phyloP scores from a whole-genome alignment of 305 asterid genomes.

The Ajuga reptans region DNA sequence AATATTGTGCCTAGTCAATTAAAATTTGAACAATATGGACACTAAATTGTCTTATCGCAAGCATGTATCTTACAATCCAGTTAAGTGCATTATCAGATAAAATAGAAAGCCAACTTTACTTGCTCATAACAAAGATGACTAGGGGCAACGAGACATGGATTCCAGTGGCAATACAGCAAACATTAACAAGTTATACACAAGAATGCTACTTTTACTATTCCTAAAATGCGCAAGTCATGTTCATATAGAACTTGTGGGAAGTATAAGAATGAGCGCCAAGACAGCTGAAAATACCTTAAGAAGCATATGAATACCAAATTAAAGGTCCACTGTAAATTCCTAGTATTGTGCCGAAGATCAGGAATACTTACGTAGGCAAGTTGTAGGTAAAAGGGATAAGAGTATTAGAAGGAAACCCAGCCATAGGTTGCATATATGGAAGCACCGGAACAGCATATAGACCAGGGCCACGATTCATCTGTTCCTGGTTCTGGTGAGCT shows the following conservation, averaged over 20 bases:
- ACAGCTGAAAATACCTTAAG: not conserved
- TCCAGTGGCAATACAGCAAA: not conserved
- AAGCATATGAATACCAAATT: not conserved
- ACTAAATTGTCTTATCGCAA: not conserved
- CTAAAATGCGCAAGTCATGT: not conserved
- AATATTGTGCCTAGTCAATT: not conserved
- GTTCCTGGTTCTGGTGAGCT: slow-evolving; percentile 58
- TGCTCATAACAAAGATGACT: not conserved
- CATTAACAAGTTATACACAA: slow-evolving; percentile 10
- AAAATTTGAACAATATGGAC: not conserved
- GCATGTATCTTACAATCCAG: not conserved
- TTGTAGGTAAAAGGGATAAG: slow-evolving; percentile 77
- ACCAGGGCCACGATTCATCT: slow-evolving; percentile 69
- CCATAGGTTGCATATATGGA: slow-evolving; percentile 47
- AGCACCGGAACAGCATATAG: slow-evolving; percentile 72
- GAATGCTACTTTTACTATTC: not conserved
- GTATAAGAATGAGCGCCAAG: not conserved
- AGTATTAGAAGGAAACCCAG: slow-evolving; percentile 46
- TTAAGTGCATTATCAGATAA: not conserved
- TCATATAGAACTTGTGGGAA: not conserved
- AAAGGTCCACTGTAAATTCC: not conserved
- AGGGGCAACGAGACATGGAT: not conserved
- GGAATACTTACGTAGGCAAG: slow-evolving; percentile 64
- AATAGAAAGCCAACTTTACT: not conserved
- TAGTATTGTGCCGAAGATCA: not conserved